phyloP scores from a whole-genome alignment of 805 yeast species.

The Millerozyma acaciae region DNA sequence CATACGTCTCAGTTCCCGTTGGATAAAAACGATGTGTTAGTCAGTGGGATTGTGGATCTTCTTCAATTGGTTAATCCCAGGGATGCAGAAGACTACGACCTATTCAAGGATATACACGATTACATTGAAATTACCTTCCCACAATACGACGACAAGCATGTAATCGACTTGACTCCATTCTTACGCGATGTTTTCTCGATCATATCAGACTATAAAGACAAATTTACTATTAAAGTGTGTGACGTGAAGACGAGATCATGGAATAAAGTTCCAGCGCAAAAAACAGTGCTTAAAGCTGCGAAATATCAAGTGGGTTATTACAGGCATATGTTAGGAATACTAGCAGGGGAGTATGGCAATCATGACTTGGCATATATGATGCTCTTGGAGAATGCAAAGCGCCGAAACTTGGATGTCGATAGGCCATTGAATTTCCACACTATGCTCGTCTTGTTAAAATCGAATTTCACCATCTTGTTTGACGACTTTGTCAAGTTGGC shows the following conservation, averaged over 20 bases:
- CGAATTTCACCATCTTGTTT: conserved; percentile 30
- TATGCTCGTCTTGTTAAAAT: conserved; percentile 34
- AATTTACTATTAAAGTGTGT: conserved; percentile 14
- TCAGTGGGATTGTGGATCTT: conserved; percentile 66
- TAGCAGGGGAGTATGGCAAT: conserved; percentile 19
- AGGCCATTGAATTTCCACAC: conserved; percentile 42
- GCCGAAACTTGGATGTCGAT: conserved; percentile 48
- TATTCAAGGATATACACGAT: conserved; percentile 23
- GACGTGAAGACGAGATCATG: conserved; percentile 63
- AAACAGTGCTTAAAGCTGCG: conserved; percentile 46
- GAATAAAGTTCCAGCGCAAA: conserved; percentile 44
- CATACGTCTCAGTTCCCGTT: conserved; percentile 6
- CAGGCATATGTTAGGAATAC: conserved; percentile 41
- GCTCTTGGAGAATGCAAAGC: conserved; percentile 43
- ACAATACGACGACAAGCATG: conserved; percentile 16
- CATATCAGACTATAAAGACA: conserved; percentile 10
- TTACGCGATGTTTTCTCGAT: conserved; percentile 14
- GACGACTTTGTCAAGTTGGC: conserved; percentile 45
- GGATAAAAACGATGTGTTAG: conserved; percentile 28
- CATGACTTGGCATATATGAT: conserved; percentile 34
- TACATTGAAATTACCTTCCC: conserved; percentile 12
- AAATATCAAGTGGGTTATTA: conserved; percentile 62
- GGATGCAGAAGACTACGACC: conserved; percentile 11
- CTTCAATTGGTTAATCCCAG: conserved; percentile 19
- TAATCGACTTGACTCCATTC: conserved; percentile 23